Evolutionary conservation across 2,329 filamentous ascomycete genomes (phyloP).

Genomic region (Tolypocladium pustulatum): DNA sequence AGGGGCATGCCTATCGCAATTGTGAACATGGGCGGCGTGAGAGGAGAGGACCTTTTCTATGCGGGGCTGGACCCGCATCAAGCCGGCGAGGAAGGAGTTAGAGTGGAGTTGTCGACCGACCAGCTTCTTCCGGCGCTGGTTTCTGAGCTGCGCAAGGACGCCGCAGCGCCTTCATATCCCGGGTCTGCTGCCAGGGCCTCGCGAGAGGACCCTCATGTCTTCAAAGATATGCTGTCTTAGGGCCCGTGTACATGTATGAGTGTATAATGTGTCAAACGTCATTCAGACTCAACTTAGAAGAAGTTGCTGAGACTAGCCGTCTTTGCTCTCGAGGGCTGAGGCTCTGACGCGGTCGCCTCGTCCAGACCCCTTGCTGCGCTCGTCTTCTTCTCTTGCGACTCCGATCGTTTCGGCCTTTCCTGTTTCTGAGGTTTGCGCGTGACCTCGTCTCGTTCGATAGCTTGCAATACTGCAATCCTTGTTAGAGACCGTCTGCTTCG

Average conservation of each 20-base stretch:
- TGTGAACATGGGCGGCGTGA: slow-evolving; percentile 75
- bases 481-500: slow-evolving; percentile 6
- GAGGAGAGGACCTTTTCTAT: slow-evolving; percentile 69
- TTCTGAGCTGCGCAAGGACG: slow-evolving; percentile 31
- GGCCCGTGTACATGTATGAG: background rate
- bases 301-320: slow-evolving; percentile 33
- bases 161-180: slow-evolving; percentile 1
- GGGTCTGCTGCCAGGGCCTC: background rate
- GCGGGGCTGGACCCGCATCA: slow-evolving; percentile 40
- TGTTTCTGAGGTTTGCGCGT: slow-evolving; percentile 35
- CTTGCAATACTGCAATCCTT: slow-evolving; percentile 42
- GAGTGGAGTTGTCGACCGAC: slow-evolving; percentile 48
- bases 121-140: slow-evolving; percentile 47
- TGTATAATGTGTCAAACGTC: slow-evolving; percentile 6
- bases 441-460: slow-evolving; percentile 55
- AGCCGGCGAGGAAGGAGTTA: slow-evolving; percentile 38
- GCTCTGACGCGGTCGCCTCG: slow-evolving; percentile 8
- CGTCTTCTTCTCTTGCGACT: slow-evolving; percentile 7
- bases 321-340: slow-evolving; percentile 14
- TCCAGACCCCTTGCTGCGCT: slow-evolving; percentile 4
- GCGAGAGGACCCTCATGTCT: slow-evolving; percentile 18
- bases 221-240: slow-evolving; percentile 52
- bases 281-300: slow-evolving; percentile 26
- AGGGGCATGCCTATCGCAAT: slow-evolving; percentile 77
- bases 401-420: slow-evolving; percentile 23